These are phyloP conservation scores for Lentinula raphanica DNA, from an alignment of 768 basidiomycete genomes.

Conservation along the genomic window DNA sequence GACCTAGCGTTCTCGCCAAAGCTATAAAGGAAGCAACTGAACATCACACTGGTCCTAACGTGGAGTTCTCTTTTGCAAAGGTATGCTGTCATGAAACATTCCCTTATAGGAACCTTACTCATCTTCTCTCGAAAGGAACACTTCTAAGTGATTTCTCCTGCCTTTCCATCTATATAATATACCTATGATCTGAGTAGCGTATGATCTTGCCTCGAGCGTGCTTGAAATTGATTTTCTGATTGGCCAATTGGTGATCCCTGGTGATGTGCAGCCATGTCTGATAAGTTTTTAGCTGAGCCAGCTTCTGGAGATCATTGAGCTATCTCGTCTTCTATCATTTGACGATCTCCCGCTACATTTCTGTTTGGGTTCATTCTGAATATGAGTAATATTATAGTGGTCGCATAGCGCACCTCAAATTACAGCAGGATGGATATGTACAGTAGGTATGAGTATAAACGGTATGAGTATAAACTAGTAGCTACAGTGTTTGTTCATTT, in stretches of 20 bases:
- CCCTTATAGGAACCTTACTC: constrained; percentile 1
- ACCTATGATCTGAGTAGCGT: background rate
- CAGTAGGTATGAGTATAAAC: no score
- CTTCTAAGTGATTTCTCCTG: constrained; percentile 34
- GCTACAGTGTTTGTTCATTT: no score
- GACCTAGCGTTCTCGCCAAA: constrained; percentile 71
- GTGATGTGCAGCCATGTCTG: no score
- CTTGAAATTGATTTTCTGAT: background rate
- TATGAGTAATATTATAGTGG: no score
- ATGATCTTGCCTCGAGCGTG: background rate
- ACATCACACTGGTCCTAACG: constrained; percentile 44
- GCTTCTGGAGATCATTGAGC: no score
- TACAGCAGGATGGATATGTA: no score
- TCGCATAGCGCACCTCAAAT: no score
- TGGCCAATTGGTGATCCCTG: background rate
- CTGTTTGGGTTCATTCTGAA: no score
- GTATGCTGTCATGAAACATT: constrained; percentile 22
- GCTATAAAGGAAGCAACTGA: constrained; percentile 69
- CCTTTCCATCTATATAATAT: background rate
- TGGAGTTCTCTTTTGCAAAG: constrained; percentile 83
- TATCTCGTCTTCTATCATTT: no score
- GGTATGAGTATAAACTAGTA: no score
- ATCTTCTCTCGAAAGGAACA: constrained; percentile 49
- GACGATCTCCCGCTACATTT: no score
- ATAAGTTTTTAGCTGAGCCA: no score